phyloP scores from a whole-genome alignment of 2,329 filamentous ascomycete species.

The Phialemoniopsis sp. region DNA sequence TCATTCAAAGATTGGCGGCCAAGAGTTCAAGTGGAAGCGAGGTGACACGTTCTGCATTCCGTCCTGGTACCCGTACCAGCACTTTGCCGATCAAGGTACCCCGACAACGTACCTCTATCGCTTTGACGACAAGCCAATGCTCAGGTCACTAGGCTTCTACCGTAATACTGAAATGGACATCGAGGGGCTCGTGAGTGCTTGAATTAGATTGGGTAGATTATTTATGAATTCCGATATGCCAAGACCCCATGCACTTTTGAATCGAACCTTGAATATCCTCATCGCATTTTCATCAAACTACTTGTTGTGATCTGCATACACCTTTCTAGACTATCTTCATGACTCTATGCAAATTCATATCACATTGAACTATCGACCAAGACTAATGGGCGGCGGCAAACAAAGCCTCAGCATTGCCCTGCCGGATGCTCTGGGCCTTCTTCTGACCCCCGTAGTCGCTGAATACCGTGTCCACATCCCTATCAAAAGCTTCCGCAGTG shows the following conservation, averaged over 20 bases:
- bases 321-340: too few species aligned
- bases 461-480: slow-evolving; percentile 1
- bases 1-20: slow-evolving; percentile 28
- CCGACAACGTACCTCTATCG: slow-evolving; percentile 41
- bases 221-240: too few species aligned
- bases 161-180: too few species aligned
- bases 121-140: slow-evolving; percentile 52
- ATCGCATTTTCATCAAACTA: too few species aligned
- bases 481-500: slow-evolving; percentile 1
- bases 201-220: too few species aligned
- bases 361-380: too few species aligned
- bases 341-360: too few species aligned
- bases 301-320: too few species aligned
- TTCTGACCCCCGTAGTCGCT: background rate
- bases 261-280: too few species aligned
- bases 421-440: background rate
- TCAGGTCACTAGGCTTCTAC: slow-evolving; percentile 46
- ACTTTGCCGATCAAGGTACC: slow-evolving; percentile 40
- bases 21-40: slow-evolving; percentile 35
- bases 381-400: too few species aligned
- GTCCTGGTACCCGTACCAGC: slow-evolving; percentile 44
- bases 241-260: too few species aligned
- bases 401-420: slow-evolving; percentile 2
- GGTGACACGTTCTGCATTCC: slow-evolving; percentile 53
- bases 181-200: too few species aligned